phyloP scores from a whole-genome alignment of 768 basidiomycete genomes.

The Clavaria fumosa region DNA sequence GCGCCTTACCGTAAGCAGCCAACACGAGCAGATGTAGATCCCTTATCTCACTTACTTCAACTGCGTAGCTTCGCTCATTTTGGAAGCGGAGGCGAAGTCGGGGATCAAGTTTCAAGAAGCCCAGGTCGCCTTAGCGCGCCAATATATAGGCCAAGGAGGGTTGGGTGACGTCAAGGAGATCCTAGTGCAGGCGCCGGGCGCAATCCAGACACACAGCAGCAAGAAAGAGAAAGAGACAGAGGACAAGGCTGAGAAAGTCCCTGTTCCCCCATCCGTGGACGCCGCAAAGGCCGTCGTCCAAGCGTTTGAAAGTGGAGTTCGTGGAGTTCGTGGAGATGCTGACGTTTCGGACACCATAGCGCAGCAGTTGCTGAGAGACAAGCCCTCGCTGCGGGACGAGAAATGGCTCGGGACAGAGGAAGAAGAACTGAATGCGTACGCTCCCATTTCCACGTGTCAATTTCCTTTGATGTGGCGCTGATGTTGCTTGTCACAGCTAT shows the following conservation, averaged over 20 bases:
- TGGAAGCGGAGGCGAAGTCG: conserved; percentile 53
- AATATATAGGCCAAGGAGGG: too few species aligned
- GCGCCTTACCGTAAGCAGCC: conserved; percentile 41
- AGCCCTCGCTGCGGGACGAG: conserved; percentile 52
- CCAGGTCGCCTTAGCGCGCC: conserved; percentile 67
- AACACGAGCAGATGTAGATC: background rate
- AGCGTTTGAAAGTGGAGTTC: conserved; percentile 56
- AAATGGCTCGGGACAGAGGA: conserved; percentile 71
- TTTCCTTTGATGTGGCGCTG: conserved; percentile 8
- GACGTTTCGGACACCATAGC: conserved; percentile 61
- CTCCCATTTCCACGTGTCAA: conserved; percentile 14
- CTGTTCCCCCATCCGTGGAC: conserved; percentile 47
- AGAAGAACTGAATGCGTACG: conserved; percentile 70
- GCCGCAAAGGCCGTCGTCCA: conserved; percentile 56
- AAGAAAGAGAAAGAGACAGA: conserved; percentile 36
- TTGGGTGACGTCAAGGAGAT: conserved; percentile 29
- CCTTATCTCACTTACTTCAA: background rate
- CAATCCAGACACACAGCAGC: conserved; percentile 39
- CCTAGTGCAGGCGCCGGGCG: conserved; percentile 28
- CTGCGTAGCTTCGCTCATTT: conserved; percentile 30
- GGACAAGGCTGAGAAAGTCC: conserved; percentile 41
- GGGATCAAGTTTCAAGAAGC: conserved; percentile 76
- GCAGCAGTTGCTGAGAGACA: conserved; percentile 63
- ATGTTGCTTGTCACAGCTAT: conserved; percentile 33
- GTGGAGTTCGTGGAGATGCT: conserved; percentile 37